A percentile compares a stretch with the other conserved stretches of the same genome.
These are phyloP conservation scores for Pogostemon cablin DNA, from an alignment of 257 asterid genomes.

Conservation along the genomic window DNA sequence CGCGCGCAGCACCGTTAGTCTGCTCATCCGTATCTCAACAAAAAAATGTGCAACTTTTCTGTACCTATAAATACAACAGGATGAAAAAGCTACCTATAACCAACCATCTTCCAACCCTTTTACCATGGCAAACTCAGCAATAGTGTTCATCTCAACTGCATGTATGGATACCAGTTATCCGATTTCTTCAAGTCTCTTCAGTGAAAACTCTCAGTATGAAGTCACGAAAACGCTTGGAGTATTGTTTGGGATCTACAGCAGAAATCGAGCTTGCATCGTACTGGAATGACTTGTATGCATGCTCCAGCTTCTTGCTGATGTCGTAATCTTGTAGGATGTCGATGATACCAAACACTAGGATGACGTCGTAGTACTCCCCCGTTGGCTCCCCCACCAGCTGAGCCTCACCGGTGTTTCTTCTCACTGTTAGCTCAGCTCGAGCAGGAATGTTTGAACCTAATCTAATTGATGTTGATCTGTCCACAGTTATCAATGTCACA, in stretches of 20 bases:
- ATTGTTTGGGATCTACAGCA: constrained; percentile 89
- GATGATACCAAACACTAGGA: constrained; percentile 79
- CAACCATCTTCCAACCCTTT: constrained; percentile 15
- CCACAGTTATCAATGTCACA: neutral
- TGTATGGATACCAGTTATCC: neutral
- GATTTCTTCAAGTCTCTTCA: constrained; percentile 46
- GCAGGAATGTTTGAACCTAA: constrained; percentile 76
- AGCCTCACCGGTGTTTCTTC: constrained; percentile 56
- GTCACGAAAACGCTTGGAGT: constrained; percentile 81
- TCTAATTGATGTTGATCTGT: constrained; percentile 47
- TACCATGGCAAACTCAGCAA: constrained; percentile 19
- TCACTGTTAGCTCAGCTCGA: constrained; percentile 72
- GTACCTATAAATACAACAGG: constrained; percentile 40
- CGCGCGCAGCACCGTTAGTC: constrained; percentile 41
- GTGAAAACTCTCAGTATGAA: constrained; percentile 74
- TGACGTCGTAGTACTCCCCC: constrained; percentile 82
- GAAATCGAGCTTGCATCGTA: constrained; percentile 83
- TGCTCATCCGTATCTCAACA: constrained; percentile 34
- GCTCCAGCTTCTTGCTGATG: constrained; percentile 96
- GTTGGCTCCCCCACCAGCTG: constrained; percentile 86
- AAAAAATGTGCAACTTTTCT: constrained; percentile 33
- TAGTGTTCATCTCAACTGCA: constrained; percentile 14
- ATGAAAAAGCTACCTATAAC: constrained; percentile 26
- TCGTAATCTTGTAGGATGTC: constrained; percentile 92
- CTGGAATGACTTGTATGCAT: constrained; percentile 91